Conservation (phyloP, 106 monocot species). For the Narthecium ossifragum region DNA sequence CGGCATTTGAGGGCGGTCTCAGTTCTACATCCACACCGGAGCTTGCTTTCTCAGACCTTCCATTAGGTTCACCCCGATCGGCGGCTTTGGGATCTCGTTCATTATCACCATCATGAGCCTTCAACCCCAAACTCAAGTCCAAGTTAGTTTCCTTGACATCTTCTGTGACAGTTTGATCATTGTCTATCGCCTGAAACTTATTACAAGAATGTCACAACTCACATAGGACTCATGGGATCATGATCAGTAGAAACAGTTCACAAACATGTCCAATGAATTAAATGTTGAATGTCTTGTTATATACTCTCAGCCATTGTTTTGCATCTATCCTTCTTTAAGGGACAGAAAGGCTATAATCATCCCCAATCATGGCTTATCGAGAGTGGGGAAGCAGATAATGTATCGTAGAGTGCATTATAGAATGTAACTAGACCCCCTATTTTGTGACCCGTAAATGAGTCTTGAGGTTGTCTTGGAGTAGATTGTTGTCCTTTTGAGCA, state of each 20-base stretch:
- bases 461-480: too few relatives aligned
- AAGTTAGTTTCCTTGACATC: slow-evolving; percentile 31
- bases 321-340: too few relatives aligned
- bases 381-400: too few relatives aligned
- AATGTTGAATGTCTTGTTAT: too few relatives aligned
- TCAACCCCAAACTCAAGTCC: slow-evolving; percentile 47
- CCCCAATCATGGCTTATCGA: too few relatives aligned
- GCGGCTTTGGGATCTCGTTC: slow-evolving; percentile 2
- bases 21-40: slow-evolving; percentile 7
- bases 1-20: slow-evolving; percentile 3
- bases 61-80: background rate
- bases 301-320: too few relatives aligned
- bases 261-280: too few relatives aligned
- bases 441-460: too few relatives aligned
- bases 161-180: slow-evolving; percentile 12
- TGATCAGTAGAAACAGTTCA: background rate
- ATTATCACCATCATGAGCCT: slow-evolving; percentile 30
- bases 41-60: background rate
- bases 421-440: too few relatives aligned
- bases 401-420: too few relatives aligned
- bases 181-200: slow-evolving; percentile 29
- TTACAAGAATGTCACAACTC: background rate
- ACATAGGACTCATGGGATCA: background rate
- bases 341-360: too few relatives aligned
- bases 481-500: too few relatives aligned